Conservation (phyloP, 2,329 filamentous ascomycete species). For the Aspergillus cejpii region DNA sequence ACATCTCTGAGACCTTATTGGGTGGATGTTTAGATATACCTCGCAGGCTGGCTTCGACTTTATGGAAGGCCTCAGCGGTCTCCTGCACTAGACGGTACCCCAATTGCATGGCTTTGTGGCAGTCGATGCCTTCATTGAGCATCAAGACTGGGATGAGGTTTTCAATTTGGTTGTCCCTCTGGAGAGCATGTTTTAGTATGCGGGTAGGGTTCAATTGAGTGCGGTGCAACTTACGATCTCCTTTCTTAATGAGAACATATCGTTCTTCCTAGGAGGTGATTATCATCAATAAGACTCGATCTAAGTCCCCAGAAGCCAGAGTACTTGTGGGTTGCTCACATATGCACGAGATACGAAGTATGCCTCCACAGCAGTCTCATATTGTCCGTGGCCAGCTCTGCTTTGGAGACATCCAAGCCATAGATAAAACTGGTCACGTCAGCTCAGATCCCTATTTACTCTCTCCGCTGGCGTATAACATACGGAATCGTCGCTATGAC, state of each 20-base stretch:
- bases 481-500: slow-evolving; percentile 12
- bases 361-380: slow-evolving; percentile 7
- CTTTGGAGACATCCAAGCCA: slow-evolving; percentile 1
- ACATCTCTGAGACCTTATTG: not conserved
- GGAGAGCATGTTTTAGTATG: not conserved
- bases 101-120: slow-evolving; percentile 1
- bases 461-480: not conserved
- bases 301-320: not conserved
- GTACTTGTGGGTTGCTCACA: not conserved
- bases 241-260: slow-evolving; percentile 10
- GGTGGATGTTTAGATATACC: not conserved
- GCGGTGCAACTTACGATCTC: slow-evolving; percentile 1
- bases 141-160: not conserved
- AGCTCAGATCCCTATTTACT: not conserved
- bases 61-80: not conserved
- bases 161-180: slow-evolving; percentile 1
- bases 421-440: slow-evolving; percentile 2
- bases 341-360: slow-evolving; percentile 11
- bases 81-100: slow-evolving; percentile 3
- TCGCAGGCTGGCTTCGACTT: not conserved
- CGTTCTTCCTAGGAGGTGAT: slow-evolving; percentile 5
- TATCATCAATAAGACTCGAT: not conserved
- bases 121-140: slow-evolving; percentile 3
- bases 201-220: not conserved
- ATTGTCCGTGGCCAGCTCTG: not conserved